Evolutionary conservation across 2,329 filamentous ascomycete genomes (phyloP).

Genomic region (Fusarium coffeatum): DNA sequence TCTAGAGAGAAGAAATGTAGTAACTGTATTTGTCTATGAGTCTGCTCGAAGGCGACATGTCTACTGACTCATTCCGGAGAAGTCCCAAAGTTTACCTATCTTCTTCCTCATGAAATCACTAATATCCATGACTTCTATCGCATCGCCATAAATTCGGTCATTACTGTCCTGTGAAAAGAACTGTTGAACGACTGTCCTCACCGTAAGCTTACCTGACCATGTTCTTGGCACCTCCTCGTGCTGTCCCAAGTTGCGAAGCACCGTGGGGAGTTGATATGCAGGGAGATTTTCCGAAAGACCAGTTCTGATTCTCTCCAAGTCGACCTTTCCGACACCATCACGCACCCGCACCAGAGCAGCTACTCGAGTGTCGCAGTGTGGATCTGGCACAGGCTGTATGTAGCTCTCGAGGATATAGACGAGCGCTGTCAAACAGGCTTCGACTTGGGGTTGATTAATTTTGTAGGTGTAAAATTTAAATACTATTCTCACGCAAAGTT

Average conservation of each 20-base stretch:
- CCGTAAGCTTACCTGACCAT: background rate
- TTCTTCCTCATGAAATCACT: background rate
- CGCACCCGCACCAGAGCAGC: background rate
- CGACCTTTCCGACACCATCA: background rate
- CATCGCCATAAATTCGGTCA: background rate
- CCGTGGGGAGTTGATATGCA: background rate
- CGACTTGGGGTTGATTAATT: background rate
- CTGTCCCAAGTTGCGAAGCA: background rate
- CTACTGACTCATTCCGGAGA: slow-evolving; percentile 4
- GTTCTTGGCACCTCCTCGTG: background rate
- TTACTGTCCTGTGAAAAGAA: slow-evolving; percentile 1
- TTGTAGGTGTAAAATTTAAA: slow-evolving; percentile 6
- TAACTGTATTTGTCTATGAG: background rate
- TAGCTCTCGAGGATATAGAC: background rate
- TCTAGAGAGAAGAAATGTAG: background rate
- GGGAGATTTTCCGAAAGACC: background rate
- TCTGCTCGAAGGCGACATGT: background rate
- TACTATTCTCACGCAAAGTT: background rate
- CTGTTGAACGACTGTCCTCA: background rate
- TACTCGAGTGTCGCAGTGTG: slow-evolving; percentile 1
- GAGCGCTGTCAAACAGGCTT: background rate
- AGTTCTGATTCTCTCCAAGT: background rate
- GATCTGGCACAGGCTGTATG: background rate
- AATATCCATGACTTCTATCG: background rate
- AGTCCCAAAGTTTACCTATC: background rate